phyloP scores from a whole-genome alignment of 179 eudicot species.

The Nepenthes alata region DNA sequence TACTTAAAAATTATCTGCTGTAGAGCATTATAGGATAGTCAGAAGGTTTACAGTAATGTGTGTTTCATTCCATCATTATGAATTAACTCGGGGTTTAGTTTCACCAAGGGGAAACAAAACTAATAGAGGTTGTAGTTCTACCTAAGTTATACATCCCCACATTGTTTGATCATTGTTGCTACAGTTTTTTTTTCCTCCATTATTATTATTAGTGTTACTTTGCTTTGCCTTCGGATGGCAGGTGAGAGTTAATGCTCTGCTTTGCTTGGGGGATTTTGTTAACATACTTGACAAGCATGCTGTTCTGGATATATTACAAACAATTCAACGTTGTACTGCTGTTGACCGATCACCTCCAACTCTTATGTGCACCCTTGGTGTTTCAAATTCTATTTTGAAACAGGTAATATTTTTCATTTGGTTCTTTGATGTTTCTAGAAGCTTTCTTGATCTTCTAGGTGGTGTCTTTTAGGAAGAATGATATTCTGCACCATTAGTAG shows the following conservation, averaged over 20 bases:
- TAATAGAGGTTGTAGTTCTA: too few species aligned
- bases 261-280: slow-evolving; percentile 80
- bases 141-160: too few species aligned
- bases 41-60: too few species aligned
- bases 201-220: not conserved
- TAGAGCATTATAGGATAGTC: too few species aligned
- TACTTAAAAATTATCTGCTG: too few species aligned
- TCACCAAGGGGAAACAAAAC: too few species aligned
- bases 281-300: slow-evolving; percentile 69
- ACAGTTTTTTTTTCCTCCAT: not conserved
- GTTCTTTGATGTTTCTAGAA: not conserved
- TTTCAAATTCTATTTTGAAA: slow-evolving; percentile 74
- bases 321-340: slow-evolving; percentile 88
- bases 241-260: slow-evolving; percentile 93
- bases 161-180: not conserved
- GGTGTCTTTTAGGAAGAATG: not conserved
- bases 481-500: not conserved
- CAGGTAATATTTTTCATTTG: slow-evolving; percentile 36
- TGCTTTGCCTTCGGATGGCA: slow-evolving; percentile 22
- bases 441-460: not conserved
- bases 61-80: too few species aligned
- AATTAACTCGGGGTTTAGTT: too few species aligned
- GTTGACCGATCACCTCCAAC: slow-evolving; percentile 95
- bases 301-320: slow-evolving; percentile 60
- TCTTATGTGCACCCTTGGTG: slow-evolving; percentile 92